Evolutionary conservation across 352 stramenopile species (phyloP), one percentile per base, ranked within the genome.

Genomic region (Nothophytophthora sp.): DNA sequence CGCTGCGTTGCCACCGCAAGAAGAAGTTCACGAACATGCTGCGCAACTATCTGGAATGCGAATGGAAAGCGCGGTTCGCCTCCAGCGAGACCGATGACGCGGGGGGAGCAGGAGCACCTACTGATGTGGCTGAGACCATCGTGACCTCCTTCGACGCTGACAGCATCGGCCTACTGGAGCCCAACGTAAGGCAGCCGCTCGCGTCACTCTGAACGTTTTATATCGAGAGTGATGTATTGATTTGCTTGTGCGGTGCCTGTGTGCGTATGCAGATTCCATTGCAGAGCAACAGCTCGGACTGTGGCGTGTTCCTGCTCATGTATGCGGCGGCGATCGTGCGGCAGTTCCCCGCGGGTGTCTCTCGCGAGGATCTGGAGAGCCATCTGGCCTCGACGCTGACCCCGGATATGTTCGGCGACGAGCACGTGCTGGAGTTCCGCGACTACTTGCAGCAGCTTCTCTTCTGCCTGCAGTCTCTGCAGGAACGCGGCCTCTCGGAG

Each of bases 211-310:
- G n/a, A n/a, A n/a, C n/a, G n/a, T n/a, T n/a, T n/a, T n/a, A n/a
- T n/a, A n/a, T n/a, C n/a, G n/a, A n/a, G n/a, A n/a, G 32, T 15
- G n/a, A 35, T 13, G 4, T 42, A 23, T 10, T 38, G 2, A 41
- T 41, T n/a, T n/a, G 33, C 15, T 16, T 16, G n/a, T n/a, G n/a
- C n/a, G 44, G 13, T 40, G 25, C 3, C 28, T 28, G 25, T 28
- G 11, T 44, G 3, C 38, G 16, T 52, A 13, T 35, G 5, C 18
- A 90, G 83, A 92, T 98, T 50, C 94, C 96, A 10, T 73, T 90
- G 51, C 96, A 98, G 53, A 83, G 80, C 5, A 99, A 99, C 50
- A 88, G 70, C 16, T 98, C 88, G 7, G 96, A 99, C 74, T 98
- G 94, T 65, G 95, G 83, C 3, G 83, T 94, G 15, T 94, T 88